Conservation (phyloP, 2,329 filamentous ascomycete genomes). For the Botrytis byssoidea region DNA sequence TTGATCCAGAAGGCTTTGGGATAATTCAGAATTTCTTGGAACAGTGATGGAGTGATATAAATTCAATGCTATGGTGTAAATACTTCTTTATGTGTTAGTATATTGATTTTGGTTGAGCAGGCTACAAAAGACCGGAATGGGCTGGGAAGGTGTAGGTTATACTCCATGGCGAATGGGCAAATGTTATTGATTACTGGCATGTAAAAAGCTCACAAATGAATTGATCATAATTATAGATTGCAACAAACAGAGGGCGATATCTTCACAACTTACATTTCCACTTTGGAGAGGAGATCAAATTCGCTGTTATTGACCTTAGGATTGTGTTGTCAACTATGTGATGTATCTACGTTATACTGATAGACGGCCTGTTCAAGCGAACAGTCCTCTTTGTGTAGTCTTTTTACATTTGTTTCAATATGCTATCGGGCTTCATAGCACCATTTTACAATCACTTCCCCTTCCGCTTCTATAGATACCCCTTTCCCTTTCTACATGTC, state of each 20-base stretch:
- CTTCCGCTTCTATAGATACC: not conserved
- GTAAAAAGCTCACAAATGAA: not conserved
- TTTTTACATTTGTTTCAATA: not conserved
- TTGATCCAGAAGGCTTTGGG: slow-evolving; percentile 63
- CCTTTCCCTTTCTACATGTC: not conserved
- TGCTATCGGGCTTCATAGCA: not conserved
- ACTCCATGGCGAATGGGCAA: not conserved
- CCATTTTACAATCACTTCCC: not conserved
- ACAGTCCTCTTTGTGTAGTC: not conserved
- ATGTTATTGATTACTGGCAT: not conserved
- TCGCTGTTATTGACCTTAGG: not conserved
- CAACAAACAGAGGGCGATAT: not conserved
- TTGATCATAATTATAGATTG: not conserved
- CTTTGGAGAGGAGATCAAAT: not conserved
- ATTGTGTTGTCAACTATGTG: not conserved
- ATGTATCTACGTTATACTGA: not conserved
- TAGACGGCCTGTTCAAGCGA: not conserved
- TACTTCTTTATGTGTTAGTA: not conserved
- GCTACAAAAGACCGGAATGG: not conserved
- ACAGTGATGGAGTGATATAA: slow-evolving; percentile 14
- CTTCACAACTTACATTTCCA: not conserved
- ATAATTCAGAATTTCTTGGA: slow-evolving; percentile 27
- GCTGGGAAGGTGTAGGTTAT: not conserved
- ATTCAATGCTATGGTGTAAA: not conserved
- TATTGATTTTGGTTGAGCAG: not conserved